These are phyloP conservation scores for Durusdinium trenchii DNA, from an alignment of 73 alveolate genomes.

Conservation along the genomic window DNA sequence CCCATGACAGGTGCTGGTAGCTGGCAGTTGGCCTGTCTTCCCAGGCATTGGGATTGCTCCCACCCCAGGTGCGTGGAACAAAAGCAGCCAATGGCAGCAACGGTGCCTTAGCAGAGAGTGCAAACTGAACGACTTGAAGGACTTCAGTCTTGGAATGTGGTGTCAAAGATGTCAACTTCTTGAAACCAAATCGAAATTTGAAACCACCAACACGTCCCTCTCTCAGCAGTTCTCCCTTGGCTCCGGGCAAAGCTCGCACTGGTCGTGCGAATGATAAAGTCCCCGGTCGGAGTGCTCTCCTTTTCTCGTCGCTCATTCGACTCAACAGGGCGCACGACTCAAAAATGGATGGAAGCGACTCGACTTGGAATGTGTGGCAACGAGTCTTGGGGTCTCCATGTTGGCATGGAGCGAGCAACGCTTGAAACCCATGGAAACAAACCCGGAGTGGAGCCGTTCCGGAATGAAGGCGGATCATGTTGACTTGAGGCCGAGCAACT, in stretches of 20 bases:
- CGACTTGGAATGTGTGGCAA: too few species aligned
- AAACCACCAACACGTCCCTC: not conserved
- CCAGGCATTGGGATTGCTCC: conserved; percentile 63
- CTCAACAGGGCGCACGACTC: too few species aligned
- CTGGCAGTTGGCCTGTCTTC: conserved; percentile 54
- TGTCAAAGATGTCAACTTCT: not conserved
- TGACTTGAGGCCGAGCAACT: too few species aligned
- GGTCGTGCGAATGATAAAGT: conserved; percentile 50
- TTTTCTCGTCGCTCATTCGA: too few species aligned
- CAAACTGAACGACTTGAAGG: not conserved
- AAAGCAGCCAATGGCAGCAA: conserved; percentile 61
- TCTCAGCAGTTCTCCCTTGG: not conserved
- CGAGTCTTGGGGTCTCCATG: too few species aligned
- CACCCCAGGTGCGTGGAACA: conserved; percentile 72
- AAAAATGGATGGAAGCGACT: too few species aligned
- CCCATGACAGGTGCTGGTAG: too few species aligned
- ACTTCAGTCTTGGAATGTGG: not conserved
- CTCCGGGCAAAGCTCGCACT: conserved; percentile 16
- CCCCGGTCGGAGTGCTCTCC: conserved; percentile 49
- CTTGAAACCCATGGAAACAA: too few species aligned
- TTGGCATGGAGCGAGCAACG: too few species aligned
- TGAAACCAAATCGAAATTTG: not conserved
- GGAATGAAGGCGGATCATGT: too few species aligned
- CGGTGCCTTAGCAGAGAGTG: not conserved
- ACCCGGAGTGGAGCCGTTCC: too few species aligned